These are phyloP conservation scores for Cordyceps javanica DNA, from an alignment of 2,329 filamentous ascomycete species.

Conservation along the genomic window DNA sequence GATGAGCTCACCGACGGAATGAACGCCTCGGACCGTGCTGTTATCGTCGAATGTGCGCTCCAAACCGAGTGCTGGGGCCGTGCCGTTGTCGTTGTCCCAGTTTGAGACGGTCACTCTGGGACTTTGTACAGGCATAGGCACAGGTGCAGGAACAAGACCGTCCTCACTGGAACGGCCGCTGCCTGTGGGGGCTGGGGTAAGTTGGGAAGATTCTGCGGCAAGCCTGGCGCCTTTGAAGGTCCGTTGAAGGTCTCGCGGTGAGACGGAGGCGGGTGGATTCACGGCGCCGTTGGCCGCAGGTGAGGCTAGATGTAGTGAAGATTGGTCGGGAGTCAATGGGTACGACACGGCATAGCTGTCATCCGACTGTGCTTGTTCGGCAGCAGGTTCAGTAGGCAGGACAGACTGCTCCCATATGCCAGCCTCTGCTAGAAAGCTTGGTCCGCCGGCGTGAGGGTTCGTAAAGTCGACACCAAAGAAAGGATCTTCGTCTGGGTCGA, in stretches of 20 bases:
- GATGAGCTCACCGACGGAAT: slow-evolving; percentile 36
- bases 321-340: slow-evolving; percentile 48
- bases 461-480: slow-evolving; percentile 47
- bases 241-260: slow-evolving; percentile 36
- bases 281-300: slow-evolving; percentile 25
- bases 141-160: slow-evolving; percentile 31
- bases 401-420: slow-evolving; percentile 19
- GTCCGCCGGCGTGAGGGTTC: slow-evolving; percentile 33
- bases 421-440: slow-evolving; percentile 37
- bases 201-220: slow-evolving; percentile 28
- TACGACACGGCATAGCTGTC: slow-evolving; percentile 24
- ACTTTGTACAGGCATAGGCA: slow-evolving; percentile 41
- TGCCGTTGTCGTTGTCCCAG: slow-evolving; percentile 41
- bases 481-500: slow-evolving; percentile 36
- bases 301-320: slow-evolving; percentile 41
- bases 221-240: slow-evolving; percentile 30
- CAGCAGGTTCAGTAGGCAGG: slow-evolving; percentile 12
- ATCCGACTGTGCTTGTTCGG: slow-evolving; percentile 18
- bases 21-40: slow-evolving; percentile 28
- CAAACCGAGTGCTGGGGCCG: slow-evolving; percentile 28
- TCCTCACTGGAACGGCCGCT: slow-evolving; percentile 47
- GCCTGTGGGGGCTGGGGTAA: slow-evolving; percentile 45
- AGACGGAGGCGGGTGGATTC: slow-evolving; percentile 30
- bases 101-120: slow-evolving; percentile 51
- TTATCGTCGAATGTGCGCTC: slow-evolving; percentile 36